Percentiles rank a stretch among this genome's conserved stretches.
Evolutionary conservation across 23 red algal genomes (phyloP).

Genomic region (Gracilariopsis chorda): DNA sequence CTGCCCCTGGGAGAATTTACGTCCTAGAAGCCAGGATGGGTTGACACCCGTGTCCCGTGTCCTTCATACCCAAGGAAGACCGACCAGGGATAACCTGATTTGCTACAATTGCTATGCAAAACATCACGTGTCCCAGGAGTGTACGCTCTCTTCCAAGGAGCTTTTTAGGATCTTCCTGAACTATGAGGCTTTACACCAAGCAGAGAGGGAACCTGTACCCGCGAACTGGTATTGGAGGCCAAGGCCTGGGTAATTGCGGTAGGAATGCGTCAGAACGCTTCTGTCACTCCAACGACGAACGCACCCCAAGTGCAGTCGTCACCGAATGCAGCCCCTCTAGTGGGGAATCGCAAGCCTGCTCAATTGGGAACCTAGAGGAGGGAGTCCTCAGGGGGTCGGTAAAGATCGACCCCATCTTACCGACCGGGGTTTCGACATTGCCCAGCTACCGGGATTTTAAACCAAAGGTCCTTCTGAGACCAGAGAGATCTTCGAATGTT

Average conservation of each 20-base stretch:
- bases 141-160: neutral
- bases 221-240: neutral
- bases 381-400: too few relatives aligned
- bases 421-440: too few relatives aligned
- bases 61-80: neutral
- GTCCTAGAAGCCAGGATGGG: neutral
- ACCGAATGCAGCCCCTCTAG: too few relatives aligned
- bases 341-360: too few relatives aligned
- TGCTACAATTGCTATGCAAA: conserved; percentile 1
- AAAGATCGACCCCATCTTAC: too few relatives aligned
- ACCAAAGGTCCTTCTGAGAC: too few relatives aligned
- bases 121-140: neutral
- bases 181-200: neutral
- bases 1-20: neutral
- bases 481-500: too few relatives aligned
- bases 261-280: too few relatives aligned
- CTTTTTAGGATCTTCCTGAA: neutral
- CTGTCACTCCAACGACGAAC: too few relatives aligned
- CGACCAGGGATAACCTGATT: neutral
- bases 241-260: neutral
- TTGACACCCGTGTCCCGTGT: neutral
- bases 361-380: too few relatives aligned
- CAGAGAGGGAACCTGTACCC: neutral
- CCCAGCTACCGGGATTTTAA: too few relatives aligned
- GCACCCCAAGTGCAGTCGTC: too few relatives aligned